Evolutionary conservation across 805 yeast genomes (phyloP).

Genomic region (Brettanomyces anomalus): DNA sequence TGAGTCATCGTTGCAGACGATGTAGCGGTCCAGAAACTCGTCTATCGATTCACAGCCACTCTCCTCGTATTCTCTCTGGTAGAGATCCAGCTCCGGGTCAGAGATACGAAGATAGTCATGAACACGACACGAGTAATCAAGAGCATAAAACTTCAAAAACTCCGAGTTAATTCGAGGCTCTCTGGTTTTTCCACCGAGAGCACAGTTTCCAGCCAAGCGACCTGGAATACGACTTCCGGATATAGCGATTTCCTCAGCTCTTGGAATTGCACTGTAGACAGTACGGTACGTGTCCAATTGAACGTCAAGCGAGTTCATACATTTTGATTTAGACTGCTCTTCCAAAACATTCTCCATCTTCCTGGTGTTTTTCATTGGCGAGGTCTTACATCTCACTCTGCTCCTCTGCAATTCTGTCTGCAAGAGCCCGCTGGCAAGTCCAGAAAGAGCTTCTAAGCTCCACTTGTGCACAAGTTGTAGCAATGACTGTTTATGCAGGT

Average conservation of each 20-base stretch:
- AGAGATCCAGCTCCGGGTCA: conserved; percentile 26
- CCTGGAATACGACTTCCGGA: background rate
- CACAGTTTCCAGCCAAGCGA: background rate
- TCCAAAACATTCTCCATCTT: no score
- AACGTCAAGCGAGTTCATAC: background rate
- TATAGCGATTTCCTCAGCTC: background rate
- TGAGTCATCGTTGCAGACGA: conserved; percentile 1
- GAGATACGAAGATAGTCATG: conserved; percentile 25
- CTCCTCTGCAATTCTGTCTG: no score
- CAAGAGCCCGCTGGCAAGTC: no score
- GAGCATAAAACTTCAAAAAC: conserved; percentile 41
- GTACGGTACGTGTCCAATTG: conserved; percentile 4
- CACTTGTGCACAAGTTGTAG: no score
- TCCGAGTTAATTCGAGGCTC: conserved; percentile 43
- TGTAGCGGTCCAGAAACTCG: conserved; percentile 19
- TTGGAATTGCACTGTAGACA: conserved; percentile 1
- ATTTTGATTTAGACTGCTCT: no score
- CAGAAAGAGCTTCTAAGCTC: no score
- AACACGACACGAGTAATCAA: conserved; percentile 35
- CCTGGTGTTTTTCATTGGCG: background rate
- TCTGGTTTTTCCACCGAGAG: conserved; percentile 17
- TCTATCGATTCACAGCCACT: conserved; percentile 14
- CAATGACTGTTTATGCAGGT: no score
- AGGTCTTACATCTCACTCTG: background rate
- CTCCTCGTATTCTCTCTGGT: conserved; percentile 18